These are phyloP conservation scores for Tremellales sp. DNA, from an alignment of 1,284 basidiomycete species.

Conservation along the genomic window DNA sequence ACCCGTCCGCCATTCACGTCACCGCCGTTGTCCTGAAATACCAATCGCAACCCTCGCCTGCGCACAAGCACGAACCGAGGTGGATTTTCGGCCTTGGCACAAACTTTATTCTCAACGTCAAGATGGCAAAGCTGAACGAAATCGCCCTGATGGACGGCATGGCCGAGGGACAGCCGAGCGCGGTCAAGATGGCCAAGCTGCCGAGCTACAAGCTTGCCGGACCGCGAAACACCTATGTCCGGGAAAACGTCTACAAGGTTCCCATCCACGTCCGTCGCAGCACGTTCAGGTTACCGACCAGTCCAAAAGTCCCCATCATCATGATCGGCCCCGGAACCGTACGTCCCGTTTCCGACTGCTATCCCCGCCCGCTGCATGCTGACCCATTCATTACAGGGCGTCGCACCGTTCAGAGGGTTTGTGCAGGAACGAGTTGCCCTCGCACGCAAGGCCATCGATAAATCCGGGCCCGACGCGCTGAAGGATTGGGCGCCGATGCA, in stretches of 20 bases:
- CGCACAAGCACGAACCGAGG: slow-evolving; percentile 51
- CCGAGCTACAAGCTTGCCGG: slow-evolving; percentile 85
- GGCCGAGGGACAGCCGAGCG: slow-evolving; percentile 32
- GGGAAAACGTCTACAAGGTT: slow-evolving; percentile 67
- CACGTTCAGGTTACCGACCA: slow-evolving; percentile 93
- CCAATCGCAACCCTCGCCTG: slow-evolving; percentile 59
- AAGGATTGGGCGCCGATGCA: slow-evolving; percentile 92
- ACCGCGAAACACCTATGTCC: slow-evolving; percentile 73
- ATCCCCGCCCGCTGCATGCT: background rate
- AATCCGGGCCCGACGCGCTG: slow-evolving; percentile 82
- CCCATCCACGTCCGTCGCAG: slow-evolving; percentile 93
- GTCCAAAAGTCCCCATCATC: slow-evolving; percentile 95
- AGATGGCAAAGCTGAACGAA: slow-evolving; percentile 62
- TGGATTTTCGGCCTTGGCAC: slow-evolving; percentile 82
- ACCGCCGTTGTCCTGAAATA: slow-evolving; percentile 94
- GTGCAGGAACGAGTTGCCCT: slow-evolving; percentile 95
- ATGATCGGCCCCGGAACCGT: slow-evolving; percentile 99
- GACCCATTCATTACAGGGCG: slow-evolving; percentile 58
- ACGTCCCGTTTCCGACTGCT: slow-evolving; percentile 44
- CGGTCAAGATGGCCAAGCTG: slow-evolving; percentile 30
- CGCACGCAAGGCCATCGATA: slow-evolving; percentile 86
- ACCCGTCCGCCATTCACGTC: slow-evolving; percentile 84
- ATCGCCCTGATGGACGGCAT: slow-evolving; percentile 49
- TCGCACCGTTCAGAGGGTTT: slow-evolving; percentile 98
- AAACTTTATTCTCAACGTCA: slow-evolving; percentile 89